Evolutionary conservation across 352 stramenopile genomes (phyloP), one percentile per base, ranked within the genome.

Genomic region (Pythium volutum): DNA sequence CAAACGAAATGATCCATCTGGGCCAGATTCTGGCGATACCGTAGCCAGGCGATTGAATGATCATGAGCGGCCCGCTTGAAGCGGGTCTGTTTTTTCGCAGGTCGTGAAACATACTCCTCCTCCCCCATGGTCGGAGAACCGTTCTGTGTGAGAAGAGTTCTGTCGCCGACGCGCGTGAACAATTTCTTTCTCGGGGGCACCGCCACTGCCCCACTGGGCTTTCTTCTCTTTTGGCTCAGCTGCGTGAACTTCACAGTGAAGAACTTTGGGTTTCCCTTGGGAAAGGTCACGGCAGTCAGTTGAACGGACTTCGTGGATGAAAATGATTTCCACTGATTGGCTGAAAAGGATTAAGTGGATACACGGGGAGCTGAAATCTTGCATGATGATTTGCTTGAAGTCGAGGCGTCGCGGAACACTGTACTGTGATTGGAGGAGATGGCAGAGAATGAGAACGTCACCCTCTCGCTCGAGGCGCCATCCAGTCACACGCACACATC

Each of bases 251-350:
- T 36, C 31, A 36, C 14, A 15, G 31, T 36, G 31, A 36, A 36
- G 49, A 46, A 39, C 20, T 22, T 49, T 27, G 9, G 42, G 42
- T 25, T 48, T 43, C n/a, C 41, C 25, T 51, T 34, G n/a, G 22
- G 41, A 59, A 59, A 59, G 53, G 53, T 59, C 53, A 22, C 41
- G 36, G 29, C 53, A 59, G 53, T 59, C 53, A 59, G 53, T 59
- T 20, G 36, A 16, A 43, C 5, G 0, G 36, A 36, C 31, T 36
- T 36, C 31, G 31, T 36, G 10, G 31, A 36, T 51, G 39, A 64
- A 64, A 16, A 51, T 52, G 26, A 33, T 18, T 4, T 14, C 9
- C 33, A 1, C 22, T 52, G 18, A 66, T 61, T 66, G 59, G 50
- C 33, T 39, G 18, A 60, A 52, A 61, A 10, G 15, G 2, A 36